Base-by-base conservation (phyloP, 202 grass and related monocot genomes). In the Setaria viridis region DNA sequence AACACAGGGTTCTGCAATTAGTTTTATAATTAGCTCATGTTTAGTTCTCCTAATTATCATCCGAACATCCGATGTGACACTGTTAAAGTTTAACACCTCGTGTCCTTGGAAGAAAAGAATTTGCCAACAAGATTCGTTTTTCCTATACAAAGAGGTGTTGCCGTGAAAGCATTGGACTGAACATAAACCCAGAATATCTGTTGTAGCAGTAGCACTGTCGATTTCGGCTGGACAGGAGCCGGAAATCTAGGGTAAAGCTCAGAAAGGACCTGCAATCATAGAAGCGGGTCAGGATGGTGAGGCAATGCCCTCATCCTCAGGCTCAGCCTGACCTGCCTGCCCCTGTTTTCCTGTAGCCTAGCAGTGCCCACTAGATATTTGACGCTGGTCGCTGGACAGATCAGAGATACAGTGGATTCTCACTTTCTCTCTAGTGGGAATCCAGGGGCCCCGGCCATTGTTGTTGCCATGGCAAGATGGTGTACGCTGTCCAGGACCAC, bases 191-290 rank as follows among this genome's bases (percentile, higher is more conserved):
- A 63, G 60, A 35, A 75, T 37, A 66, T 76, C 20, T 58, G 50
- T 66, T 17, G 2, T 41, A 56, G 16, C 32, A 53, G 19, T 19
- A 11, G 50, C 1, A 20, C 3, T 12, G 33, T 54, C 67, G 20
- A 58, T 77, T 39, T 70, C 0, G 10, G 11, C 30, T 48, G 20
- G 54, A 80, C 85, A 71, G 11, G 62, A 33, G 62, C 81, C 84
- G 59, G 29, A 80, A 64, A 91, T 87, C 32, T 20, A 76, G 84
- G 84, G 25, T 11, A 11, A 78, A 72, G 58, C 55, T 33, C 43
- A 21, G 12, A 6, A 12, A 15, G 39, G 12, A 20, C 82, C 60
- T 54, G 76, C 7, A 84, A 80, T 68, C 43, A 84, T 69, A 58
- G 48, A 72, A 48, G 72, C 10, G 55, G 20, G 16, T 60, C 72